These are phyloP conservation scores for Penicillium thymicola DNA, from an alignment of 2,329 filamentous ascomycete species.

Conservation along the genomic window DNA sequence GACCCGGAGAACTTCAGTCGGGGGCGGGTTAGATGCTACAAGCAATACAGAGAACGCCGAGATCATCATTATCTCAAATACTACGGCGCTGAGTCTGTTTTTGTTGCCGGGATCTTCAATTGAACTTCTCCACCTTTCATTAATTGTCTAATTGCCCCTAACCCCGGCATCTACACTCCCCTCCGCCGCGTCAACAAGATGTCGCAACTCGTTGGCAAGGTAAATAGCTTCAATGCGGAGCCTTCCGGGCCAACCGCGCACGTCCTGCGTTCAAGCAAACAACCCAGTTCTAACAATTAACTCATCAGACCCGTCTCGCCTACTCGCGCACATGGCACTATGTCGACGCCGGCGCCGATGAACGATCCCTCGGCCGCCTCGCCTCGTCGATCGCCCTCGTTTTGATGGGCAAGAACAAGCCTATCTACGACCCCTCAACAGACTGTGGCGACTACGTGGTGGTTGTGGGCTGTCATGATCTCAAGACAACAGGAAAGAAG, in stretches of 20 bases:
- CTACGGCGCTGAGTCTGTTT: background rate
- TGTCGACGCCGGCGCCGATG: constrained; percentile 67
- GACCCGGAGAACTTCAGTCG: constrained; percentile 13
- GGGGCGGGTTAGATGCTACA: constrained; percentile 3
- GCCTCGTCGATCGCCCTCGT: constrained; percentile 81
- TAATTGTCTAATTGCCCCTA: background rate
- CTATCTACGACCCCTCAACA: constrained; percentile 92
- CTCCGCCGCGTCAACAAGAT: constrained; percentile 27
- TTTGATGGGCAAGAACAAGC: constrained; percentile 99
- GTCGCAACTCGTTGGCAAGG: constrained; percentile 48
- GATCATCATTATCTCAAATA: constrained; percentile 7
- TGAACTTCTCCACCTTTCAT: background rate
- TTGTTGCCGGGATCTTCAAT: background rate
- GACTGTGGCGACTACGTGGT: constrained; percentile 99
- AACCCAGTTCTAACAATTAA: constrained; percentile 1
- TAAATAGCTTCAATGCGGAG: constrained; percentile 19
- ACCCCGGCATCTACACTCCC: background rate
- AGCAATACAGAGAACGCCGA: constrained; percentile 2
- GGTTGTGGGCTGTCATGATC: constrained; percentile 79
- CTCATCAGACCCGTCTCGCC: constrained; percentile 80
- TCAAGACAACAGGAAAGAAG: constrained; percentile 89
- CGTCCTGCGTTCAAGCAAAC: background rate
- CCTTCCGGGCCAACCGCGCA: constrained; percentile 5
- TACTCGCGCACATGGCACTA: constrained; percentile 96
- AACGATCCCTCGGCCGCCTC: constrained; percentile 82